Evolutionary conservation across 164 flowering plant genomes (phyloP).

Genomic region (Brasenia schreberi): DNA sequence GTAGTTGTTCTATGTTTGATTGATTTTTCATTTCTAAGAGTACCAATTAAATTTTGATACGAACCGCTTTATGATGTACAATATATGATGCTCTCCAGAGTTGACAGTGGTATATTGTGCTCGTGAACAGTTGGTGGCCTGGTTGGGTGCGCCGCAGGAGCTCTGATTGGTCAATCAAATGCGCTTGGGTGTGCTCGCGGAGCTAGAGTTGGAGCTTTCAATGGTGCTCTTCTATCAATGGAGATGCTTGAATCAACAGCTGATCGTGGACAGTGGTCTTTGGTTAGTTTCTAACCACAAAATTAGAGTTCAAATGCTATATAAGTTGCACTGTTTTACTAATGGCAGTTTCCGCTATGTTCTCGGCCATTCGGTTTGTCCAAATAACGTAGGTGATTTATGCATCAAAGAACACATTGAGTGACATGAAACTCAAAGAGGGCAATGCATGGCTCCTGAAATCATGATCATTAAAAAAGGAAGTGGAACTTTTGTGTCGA

Average conservation of each 20-base stretch:
- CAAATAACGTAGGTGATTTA: too few species aligned
- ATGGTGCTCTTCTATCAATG: conserved; percentile 18
- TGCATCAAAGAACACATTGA: too few species aligned
- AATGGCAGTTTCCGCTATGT: not conserved
- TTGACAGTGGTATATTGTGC: not conserved
- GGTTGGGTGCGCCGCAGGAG: conserved; percentile 46
- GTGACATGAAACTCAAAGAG: too few species aligned
- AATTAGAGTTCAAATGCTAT: too few species aligned
- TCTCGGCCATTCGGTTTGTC: too few species aligned
- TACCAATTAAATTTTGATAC: not conserved
- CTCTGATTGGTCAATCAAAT: conserved; percentile 58
- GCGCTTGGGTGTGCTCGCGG: conserved; percentile 59
- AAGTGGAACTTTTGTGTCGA: not conserved
- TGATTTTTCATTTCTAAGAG: too few species aligned
- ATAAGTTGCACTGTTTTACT: not conserved
- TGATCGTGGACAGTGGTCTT: not conserved
- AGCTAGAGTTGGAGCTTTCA: conserved; percentile 47
- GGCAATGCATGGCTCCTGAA: too few species aligned
- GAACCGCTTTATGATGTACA: not conserved
- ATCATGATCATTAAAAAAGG: not conserved
- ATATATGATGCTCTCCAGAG: too few species aligned
- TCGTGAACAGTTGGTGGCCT: conserved; percentile 39
- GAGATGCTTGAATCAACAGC: not conserved
- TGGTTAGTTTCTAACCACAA: not conserved
- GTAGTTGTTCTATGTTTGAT: not conserved